A percentile compares a stretch with the other conserved stretches of the same genome.
These are phyloP conservation scores for Vigna hirtella DNA, from an alignment of 306 rosid species.

Conservation along the genomic window DNA sequence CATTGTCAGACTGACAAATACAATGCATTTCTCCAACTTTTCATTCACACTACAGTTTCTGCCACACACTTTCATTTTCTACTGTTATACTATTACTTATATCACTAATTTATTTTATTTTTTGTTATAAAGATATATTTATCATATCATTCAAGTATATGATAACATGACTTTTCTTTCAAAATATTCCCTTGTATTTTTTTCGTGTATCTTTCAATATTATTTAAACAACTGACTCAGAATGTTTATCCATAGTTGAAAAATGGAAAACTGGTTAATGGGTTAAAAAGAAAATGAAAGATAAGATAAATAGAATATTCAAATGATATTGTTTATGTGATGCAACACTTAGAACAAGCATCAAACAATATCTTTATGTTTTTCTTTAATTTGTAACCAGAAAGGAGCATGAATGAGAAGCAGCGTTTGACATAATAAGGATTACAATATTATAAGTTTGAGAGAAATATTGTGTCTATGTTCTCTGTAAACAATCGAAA, in stretches of 20 bases:
- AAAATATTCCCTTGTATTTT: background rate
- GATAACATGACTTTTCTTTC: background rate
- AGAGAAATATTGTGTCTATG: background rate
- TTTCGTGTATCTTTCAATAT: background rate
- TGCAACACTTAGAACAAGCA: background rate
- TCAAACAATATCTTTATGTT: background rate
- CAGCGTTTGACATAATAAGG: background rate
- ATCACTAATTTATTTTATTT: too few species aligned
- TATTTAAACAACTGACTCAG: too few species aligned
- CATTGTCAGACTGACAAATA: conserved; percentile 22
- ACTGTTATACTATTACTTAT: background rate
- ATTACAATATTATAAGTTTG: background rate
- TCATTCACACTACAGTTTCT: background rate
- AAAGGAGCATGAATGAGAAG: conserved; percentile 2
- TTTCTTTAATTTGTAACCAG: background rate
- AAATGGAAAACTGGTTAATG: too few species aligned
- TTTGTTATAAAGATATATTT: too few species aligned
- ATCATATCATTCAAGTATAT: too few species aligned
- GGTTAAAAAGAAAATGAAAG: too few species aligned
- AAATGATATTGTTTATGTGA: too few species aligned
- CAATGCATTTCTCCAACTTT: conserved; percentile 32
- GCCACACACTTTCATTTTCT: background rate
- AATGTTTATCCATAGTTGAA: too few species aligned
- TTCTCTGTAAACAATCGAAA: background rate
- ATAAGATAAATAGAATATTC: too few species aligned